Conservation (phyloP, 805 yeast species). For the Kodamaea nitidulidarum region DNA sequence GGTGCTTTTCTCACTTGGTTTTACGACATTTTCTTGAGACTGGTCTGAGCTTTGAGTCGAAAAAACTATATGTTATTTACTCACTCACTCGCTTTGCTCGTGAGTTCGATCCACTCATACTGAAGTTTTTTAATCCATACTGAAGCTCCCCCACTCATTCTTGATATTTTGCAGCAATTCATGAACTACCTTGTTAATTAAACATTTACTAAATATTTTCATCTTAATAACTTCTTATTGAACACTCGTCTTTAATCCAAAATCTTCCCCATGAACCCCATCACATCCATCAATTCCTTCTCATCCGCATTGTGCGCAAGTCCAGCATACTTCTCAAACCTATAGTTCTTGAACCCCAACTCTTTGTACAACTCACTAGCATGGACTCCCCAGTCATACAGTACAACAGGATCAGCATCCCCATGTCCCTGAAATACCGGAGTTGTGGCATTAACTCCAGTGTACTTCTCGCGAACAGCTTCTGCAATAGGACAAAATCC, state of each 20-base stretch:
- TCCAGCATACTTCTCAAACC: constrained; percentile 55
- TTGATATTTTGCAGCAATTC: no score
- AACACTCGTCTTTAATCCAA: constrained; percentile 10
- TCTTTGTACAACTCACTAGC: constrained; percentile 44
- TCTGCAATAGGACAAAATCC: constrained; percentile 57
- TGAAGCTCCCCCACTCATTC: no score
- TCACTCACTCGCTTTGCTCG: no score
- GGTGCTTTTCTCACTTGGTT: no score
- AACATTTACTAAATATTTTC: no score
- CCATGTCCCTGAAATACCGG: constrained; percentile 93
- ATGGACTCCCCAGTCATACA: constrained; percentile 32
- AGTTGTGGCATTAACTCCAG: constrained; percentile 50
- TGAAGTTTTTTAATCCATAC: no score
- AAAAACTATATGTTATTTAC: no score
- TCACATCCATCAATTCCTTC: constrained; percentile 59
- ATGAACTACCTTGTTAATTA: no score
- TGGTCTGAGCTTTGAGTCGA: no score
- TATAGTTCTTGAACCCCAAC: constrained; percentile 39
- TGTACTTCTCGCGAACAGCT: constrained; percentile 14
- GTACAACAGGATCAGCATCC: constrained; percentile 64
- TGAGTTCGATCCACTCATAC: no score
- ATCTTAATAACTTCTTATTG: no score
- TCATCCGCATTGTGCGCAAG: constrained; percentile 66
- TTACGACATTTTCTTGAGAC: no score
- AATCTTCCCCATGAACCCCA: constrained; percentile 27